phyloP scores from a whole-genome alignment of 192 early-diverging fungal species.

The Funneliformis mosseae region DNA sequence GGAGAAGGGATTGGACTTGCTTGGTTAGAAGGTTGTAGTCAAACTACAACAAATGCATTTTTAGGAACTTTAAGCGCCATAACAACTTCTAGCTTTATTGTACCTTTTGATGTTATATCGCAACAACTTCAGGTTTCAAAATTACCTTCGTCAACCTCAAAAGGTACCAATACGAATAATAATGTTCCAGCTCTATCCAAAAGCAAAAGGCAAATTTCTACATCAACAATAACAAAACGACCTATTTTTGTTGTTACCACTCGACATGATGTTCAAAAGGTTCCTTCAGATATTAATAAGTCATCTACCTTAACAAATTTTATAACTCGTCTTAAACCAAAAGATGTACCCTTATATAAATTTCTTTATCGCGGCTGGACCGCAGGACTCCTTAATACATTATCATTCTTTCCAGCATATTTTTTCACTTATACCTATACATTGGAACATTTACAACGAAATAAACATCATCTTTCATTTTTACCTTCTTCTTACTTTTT shows the following conservation, averaged over 20 bases:
- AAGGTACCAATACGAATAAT: background rate
- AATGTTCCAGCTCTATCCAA: background rate
- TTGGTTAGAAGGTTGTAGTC: conserved; percentile 15
- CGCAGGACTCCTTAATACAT: conserved; percentile 1
- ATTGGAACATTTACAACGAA: conserved; percentile 2
- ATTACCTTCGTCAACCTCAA: background rate
- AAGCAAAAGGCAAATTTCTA: background rate
- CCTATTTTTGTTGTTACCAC: conserved; percentile 1
- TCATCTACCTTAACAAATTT: conserved; percentile 1
- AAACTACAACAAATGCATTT: conserved; percentile 1
- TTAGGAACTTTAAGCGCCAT: conserved; percentile 33
- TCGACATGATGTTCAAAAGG: background rate
- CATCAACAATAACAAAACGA: background rate
- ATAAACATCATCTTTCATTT: background rate
- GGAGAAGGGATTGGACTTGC: conserved; percentile 2
- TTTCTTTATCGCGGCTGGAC: conserved; percentile 30
- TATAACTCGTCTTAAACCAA: conserved; percentile 24
- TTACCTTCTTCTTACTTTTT: conserved; percentile 14
- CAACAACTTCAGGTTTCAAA: conserved; percentile 30
- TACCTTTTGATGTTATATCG: conserved; percentile 36
- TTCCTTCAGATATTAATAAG: background rate
- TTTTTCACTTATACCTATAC: conserved; percentile 26
- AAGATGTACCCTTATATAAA: conserved; percentile 17
- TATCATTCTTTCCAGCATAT: conserved; percentile 30
- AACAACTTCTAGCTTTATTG: conserved; percentile 23